Base-by-base conservation (phyloP, 805 yeast species). In the Saccharomycopsis selenospora region DNA sequence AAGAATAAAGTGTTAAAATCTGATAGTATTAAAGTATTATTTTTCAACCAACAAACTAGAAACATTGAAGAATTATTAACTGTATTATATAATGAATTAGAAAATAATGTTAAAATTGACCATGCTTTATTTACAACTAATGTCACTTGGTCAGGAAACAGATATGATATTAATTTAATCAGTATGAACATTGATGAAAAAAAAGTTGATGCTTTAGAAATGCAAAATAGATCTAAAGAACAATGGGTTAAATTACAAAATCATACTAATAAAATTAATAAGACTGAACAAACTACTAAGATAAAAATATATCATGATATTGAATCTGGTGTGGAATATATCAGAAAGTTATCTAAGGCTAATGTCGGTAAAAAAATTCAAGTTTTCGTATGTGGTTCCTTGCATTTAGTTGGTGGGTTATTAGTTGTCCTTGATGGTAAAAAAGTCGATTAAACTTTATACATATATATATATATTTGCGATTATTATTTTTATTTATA, bases 31-130 rank as follows among this genome's bases (percentile, higher is more conserved):
- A 60, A 61, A 26, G 76, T 88, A 5, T 70, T 93, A 18, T 64
- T 93, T 4, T 93, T 95, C 70, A 93, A 93, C 63, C 99, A 93
- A 65, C 99, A 93, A 64, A 85, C 90, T 14, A 75, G 99, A 59
- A 96, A 90, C 54, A 89, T 90, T 3, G 72, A 71, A 20, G 76
- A 76, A 3, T 71, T 91, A 33, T 73, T 88, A 17, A 67, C 68
- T 17, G 69, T 71, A 47, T 68, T 93, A 23, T 68, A 75, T 59
- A 59, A 70, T 2, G 66, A 67, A 2, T 60, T 65, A 14, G 61
- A 64, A 1, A 61, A 68, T 0, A 64, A 63, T 2, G 61, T 78
- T 8, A 62, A 62, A 17, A 87, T 90, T 57, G 91, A 85, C 62
- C 78, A 82, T 51, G 95, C 78, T 2, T 70, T 90, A 3, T 95